These are phyloP conservation scores for Ganoderma boninense DNA, from an alignment of 1,284 basidiomycete genomes.

Conservation along the genomic window DNA sequence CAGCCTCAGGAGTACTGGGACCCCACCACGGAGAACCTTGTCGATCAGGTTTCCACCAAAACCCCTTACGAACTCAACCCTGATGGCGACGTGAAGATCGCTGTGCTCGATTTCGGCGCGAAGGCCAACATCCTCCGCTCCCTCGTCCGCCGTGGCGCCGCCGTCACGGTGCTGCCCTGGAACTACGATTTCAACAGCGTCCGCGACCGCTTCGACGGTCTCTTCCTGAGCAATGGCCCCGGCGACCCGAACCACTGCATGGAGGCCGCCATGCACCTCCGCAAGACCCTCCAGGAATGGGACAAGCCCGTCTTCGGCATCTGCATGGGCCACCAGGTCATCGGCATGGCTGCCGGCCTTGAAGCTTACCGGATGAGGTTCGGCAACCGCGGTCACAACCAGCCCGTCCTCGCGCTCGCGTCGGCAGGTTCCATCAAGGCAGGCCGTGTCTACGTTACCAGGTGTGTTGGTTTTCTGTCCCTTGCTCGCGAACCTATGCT, in stretches of 20 bases:
- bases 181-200: conserved; percentile 95
- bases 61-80: conserved; percentile 89
- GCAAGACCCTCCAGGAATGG: conserved; percentile 89
- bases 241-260: conserved; percentile 93
- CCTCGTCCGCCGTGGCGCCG: conserved; percentile 88
- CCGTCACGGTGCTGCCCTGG: conserved; percentile 97
- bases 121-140: conserved; percentile 98
- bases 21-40: conserved; percentile 91
- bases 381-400: conserved; percentile 99
- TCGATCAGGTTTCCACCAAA: conserved; percentile 92
- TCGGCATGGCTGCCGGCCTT: conserved; percentile 96
- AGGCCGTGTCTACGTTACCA: conserved; percentile 95
- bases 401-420: conserved; percentile 95
- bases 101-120: conserved; percentile 96
- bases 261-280: conserved; percentile 85
- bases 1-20: conserved; percentile 86
- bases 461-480: conserved; percentile 33
- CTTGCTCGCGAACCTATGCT: not conserved
- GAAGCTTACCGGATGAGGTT: conserved; percentile 98
- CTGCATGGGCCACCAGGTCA: conserved; percentile 98
- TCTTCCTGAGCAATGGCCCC: conserved; percentile 97
- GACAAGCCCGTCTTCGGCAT: conserved; percentile 96
- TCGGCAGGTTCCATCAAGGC: conserved; percentile 92
- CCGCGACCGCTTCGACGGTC: conserved; percentile 91
- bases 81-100: conserved; percentile 88